A percentile compares a stretch with the other conserved stretches of the same genome.
These are phyloP conservation scores for Epicoccum nigrum DNA, from an alignment of 2,329 filamentous ascomycete genomes.

Conservation along the genomic window DNA sequence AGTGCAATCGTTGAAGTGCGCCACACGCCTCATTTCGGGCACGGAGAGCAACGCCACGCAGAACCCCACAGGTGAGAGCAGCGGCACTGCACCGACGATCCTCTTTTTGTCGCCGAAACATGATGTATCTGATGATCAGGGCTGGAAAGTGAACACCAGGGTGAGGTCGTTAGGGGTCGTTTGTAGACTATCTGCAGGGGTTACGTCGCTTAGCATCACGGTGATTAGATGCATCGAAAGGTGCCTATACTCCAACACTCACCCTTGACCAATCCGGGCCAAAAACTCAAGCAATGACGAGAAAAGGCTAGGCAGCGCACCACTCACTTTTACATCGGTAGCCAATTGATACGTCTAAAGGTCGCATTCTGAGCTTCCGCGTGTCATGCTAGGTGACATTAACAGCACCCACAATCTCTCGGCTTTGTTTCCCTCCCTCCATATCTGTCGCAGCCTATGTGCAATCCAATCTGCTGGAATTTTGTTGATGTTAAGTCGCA, in stretches of 20 bases:
- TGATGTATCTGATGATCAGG: constrained; percentile 5
- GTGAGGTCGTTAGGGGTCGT: background rate
- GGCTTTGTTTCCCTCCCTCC: constrained; percentile 5
- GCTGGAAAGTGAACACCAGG: constrained; percentile 1
- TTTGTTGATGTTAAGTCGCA: background rate
- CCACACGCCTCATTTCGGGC: constrained; percentile 17
- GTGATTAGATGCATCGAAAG: constrained; percentile 16
- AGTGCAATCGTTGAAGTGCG: constrained; percentile 13
- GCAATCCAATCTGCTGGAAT: background rate
- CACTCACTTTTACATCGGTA: background rate
- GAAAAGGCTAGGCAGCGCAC: background rate
- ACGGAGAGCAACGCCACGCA: constrained; percentile 18
- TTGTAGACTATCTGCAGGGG: constrained; percentile 7
- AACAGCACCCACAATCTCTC: constrained; percentile 13
- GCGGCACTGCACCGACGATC: constrained; percentile 13
- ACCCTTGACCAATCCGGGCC: background rate
- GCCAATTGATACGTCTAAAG: background rate
- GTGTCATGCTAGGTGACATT: constrained; percentile 13
- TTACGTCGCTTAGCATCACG: constrained; percentile 15
- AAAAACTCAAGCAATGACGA: background rate
- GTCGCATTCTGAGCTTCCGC: constrained; percentile 1
- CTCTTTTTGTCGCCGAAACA: constrained; percentile 13
- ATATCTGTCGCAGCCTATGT: background rate
- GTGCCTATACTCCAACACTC: constrained; percentile 10
- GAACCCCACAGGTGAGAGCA: constrained; percentile 18